Base-by-base conservation (phyloP, 2,329 filamentous ascomycete genomes). In the Alternaria infectoria region DNA sequence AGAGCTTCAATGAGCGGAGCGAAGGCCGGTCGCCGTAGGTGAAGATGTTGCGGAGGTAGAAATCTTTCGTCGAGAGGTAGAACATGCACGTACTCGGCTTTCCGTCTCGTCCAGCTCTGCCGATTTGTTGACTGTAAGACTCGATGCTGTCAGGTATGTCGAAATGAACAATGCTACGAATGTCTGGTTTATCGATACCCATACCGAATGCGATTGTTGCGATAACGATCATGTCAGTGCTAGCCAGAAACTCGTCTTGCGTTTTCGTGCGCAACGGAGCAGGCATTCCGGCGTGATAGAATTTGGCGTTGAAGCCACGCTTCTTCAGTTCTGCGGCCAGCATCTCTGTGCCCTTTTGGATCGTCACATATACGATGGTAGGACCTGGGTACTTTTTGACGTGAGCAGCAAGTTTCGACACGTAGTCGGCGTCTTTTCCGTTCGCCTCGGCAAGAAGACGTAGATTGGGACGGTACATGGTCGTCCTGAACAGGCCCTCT, bases 201-300 rank as follows among this genome's bases (percentile, higher is more conserved):
- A 99, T 99, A 6, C 95, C 96, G 77, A 99, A 99, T 13, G 95
- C 95, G 78, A 98, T 97, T 0, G 95, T 99, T 19, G 95, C 96
- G 40, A 98, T 94, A 30, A 99, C 95, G 25, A 98, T 91, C 72
- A 97, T 91, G 73, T 90, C 86, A 46, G 83, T 81, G 12, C 93
- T 93, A 30, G 81, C 82, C 77, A 98, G 93, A 93, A 96, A 99
- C 11, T 88, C 78, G 64, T 87, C 87, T 77, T 98, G 94, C 4
- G 94, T 86, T 17, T 85, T 77, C 2, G 84, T 83, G 76, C 93
- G 95, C 46, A 91, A 86, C 8, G 86, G 81, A 0, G 89, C 75
- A 2, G 87, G 81, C 80, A 98, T 88, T 3, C 85, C 88, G 9
- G 94, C 95, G 77, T 99, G 96, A 75, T 97, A 98, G 78, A 95